Conservation (phyloP, 23 red algal species). For the Gracilaria domingensis region DNA sequence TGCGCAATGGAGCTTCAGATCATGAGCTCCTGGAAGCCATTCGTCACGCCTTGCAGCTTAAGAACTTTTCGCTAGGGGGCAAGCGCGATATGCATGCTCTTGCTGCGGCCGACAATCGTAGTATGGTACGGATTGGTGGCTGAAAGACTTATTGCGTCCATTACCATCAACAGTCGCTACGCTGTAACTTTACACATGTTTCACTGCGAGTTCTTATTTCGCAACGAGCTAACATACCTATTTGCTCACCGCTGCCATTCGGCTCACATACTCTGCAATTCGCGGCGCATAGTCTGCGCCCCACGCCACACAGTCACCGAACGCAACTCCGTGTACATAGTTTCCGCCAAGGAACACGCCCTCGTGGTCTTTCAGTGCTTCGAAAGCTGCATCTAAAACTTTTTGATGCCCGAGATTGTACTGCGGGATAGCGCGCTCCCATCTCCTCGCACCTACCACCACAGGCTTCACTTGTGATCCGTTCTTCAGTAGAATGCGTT, state of each 20-base stretch:
- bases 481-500: conserved; percentile 81
- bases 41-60: conserved; percentile 59
- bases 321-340: conserved; percentile 89
- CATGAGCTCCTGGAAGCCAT: conserved; percentile 57
- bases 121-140: conserved; percentile 87
- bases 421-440: conserved; percentile 95
- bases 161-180: background rate
- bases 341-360: conserved; percentile 94
- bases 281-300: conserved; percentile 69
- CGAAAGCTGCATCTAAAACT: conserved; percentile 40
- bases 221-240: background rate
- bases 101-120: conserved; percentile 62
- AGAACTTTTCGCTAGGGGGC: conserved; percentile 88
- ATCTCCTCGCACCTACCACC: conserved; percentile 84
- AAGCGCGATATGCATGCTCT: conserved; percentile 62
- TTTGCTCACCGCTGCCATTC: background rate
- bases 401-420: conserved; percentile 75
- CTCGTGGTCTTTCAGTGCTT: conserved; percentile 36
- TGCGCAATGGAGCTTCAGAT: conserved; percentile 75
- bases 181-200: background rate
- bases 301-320: conserved; percentile 97
- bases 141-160: background rate
- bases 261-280: conserved; percentile 35
- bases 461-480: conserved; percentile 49
- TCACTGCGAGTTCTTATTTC: background rate